Base-by-base conservation (phyloP, 2,329 filamentous ascomycete genomes). In the Fusarium tjaetaba region DNA sequence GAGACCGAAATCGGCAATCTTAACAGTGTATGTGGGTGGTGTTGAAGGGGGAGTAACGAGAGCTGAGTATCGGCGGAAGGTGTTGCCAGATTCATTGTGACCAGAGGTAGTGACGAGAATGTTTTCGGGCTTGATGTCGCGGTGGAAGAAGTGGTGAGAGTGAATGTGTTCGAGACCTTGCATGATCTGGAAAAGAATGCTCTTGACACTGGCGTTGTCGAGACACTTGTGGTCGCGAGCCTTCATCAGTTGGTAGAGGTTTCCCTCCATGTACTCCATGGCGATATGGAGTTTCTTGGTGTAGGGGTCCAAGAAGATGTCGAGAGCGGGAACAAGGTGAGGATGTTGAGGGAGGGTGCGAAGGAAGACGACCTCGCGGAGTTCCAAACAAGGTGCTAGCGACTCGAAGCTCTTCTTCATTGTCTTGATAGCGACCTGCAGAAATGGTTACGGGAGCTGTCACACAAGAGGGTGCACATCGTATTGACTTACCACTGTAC, bases 241-340 rank as follows among this genome's bases (percentile, higher is more conserved):
- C 86, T 99, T 99, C 96, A 99, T 99, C 72, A 99, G 85, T 83
- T 99, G 96, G 83, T 99, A 99, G 2, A 99, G 88, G 82, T 99
- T 99, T 57, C 96, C 96, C 82, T 99, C 96, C 96, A 99, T 99
- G 84, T 97, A 98, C 85, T 99, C 96, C 96, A 99, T 99, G 80
- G 90, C 92, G 76, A 99, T 99, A 84, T 99, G 96, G 49, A 99
- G 91, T 84, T 98, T 97, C 85, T 95, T 97, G 85, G 90, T 97
- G 82, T 94, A 93, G 0, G 96, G 96, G 80, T 99, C 96, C 79
- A 99, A 90, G 84, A 99, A 99, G 80, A 99, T 99, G 84, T 99
- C 96, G 75, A 98, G 89, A 10, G 96, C 96, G 41, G 96, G 96
- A n/a, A 99, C 96, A 39, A 99, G 89, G 82, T 99, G 96, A 77